Evolutionary conservation across 805 yeast genomes (phyloP), one percentile per base, ranked within the genome.

Genomic region (Kodamaea nitidulidarum): DNA sequence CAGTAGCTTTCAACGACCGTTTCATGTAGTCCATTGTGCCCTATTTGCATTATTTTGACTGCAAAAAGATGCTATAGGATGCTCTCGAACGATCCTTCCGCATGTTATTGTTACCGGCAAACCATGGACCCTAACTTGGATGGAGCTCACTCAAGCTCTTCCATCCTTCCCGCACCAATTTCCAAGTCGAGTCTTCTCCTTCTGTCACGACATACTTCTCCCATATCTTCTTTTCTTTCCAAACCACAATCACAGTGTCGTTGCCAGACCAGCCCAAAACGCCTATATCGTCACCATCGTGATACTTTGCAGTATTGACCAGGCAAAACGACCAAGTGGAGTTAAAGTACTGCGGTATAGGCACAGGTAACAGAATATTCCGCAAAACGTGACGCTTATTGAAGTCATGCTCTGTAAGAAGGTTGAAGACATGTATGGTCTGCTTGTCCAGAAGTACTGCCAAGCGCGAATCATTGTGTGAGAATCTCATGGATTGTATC

Each of bases 241-340:
- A 88, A 2, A 91, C 63, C 1, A 90, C 72, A 0, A 88, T 72
- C 4, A 91, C 62, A 9, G 83, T 70, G 45, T 80, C 87, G 47
- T 85, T 88, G 5, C 80, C 80, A 1, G 81, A 70, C 95, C 95
- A 87, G 1, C 91, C 95, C 17, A 68, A 22, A 2, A 55, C 56
- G 2, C 72, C 74, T 17, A 24, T n/a, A 10, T 30, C 32, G 15
- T 15, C 57, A 2, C 48, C 44, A 41, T 67, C 72, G 20, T 40
- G 42, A 41, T 65, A 66, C 36, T 65, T 61, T 40, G 62, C 63
- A 14, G 76, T 71, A 50, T 85, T 82, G 11, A 78, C 69, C 0
- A 91, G 83, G 37, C 87, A 86, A 63, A 84, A 86, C 29, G 93
- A 81, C 96, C 96, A 90, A 11, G 84, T 82, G 2, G 91, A 81